phyloP scores from a whole-genome alignment of 2,329 filamentous ascomycete genomes.

The Alternaria sp. region DNA sequence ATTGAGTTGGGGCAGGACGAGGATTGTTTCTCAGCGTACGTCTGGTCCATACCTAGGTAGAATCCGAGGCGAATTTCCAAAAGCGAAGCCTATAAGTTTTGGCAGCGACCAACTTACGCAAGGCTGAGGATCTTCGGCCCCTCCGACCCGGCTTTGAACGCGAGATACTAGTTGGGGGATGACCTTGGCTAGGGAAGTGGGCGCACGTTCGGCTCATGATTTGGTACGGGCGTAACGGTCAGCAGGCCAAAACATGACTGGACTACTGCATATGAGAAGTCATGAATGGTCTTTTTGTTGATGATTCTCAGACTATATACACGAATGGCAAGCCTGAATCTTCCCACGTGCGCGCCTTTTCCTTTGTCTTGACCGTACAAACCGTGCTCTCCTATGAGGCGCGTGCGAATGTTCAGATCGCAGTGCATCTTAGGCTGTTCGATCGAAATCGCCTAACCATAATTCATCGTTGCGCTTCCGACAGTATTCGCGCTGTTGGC shows the following conservation, averaged over 20 bases:
- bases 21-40: not conserved
- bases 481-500: not conserved
- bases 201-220: not conserved
- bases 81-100: not conserved
- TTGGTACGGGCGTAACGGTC: not conserved
- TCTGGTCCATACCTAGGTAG: not conserved
- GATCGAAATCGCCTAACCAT: not conserved
- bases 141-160: not conserved
- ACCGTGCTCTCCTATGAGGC: not conserved
- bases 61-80: not conserved
- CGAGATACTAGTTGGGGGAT: not conserved
- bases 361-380: not conserved
- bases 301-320: not conserved
- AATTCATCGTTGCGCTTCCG: no score
- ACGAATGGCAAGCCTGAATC: not conserved
- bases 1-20: not conserved
- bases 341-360: not conserved
- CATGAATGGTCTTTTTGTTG: not conserved
- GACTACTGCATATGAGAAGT: not conserved
- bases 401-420: not conserved
- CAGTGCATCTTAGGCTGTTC: not conserved
- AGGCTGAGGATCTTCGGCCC: not conserved
- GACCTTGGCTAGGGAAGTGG: not conserved
- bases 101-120: not conserved
- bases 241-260: not conserved